Conservation (phyloP, 2,329 filamentous ascomycete genomes). For the Diaporthe citri region DNA sequence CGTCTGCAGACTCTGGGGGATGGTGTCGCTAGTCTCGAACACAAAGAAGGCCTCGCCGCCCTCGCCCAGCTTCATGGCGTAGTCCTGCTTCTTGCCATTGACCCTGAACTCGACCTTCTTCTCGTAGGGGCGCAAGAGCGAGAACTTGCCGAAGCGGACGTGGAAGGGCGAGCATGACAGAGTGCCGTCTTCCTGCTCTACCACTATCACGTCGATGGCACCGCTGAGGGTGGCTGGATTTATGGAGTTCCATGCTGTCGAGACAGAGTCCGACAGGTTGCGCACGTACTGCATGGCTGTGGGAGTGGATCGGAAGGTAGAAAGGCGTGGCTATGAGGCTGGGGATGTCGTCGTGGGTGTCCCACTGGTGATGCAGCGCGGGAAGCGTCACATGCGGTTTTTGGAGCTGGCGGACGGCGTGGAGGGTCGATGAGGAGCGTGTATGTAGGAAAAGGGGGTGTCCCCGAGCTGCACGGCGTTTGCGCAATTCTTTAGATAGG, state of each 20-base stretch:
- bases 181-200: constrained; percentile 92
- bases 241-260: constrained; percentile 99
- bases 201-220: constrained; percentile 98
- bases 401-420: constrained; percentile 11
- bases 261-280: constrained; percentile 93
- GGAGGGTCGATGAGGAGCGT: not conserved
- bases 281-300: constrained; percentile 93
- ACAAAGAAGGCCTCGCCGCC: constrained; percentile 99
- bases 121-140: constrained; percentile 91
- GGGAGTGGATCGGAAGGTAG: not conserved
- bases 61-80: constrained; percentile 98
- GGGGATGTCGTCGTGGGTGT: constrained; percentile 28
- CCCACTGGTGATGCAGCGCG: constrained; percentile 26
- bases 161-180: constrained; percentile 97
- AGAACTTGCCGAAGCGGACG: constrained; percentile 99
- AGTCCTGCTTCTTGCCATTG: constrained; percentile 91
- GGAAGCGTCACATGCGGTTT: constrained; percentile 27
- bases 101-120: constrained; percentile 99
- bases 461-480: not conserved
- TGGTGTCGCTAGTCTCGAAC: constrained; percentile 92
- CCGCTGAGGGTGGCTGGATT: constrained; percentile 97
- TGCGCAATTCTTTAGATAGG: constrained; percentile 14
- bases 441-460: constrained; percentile 1
- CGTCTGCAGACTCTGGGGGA: constrained; percentile 94
- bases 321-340: not conserved